Evolutionary conservation across 1,139 yeast genomes (phyloP), one percentile per base, ranked within the genome.

Genomic region (Kodamaea ohmeri): DNA sequence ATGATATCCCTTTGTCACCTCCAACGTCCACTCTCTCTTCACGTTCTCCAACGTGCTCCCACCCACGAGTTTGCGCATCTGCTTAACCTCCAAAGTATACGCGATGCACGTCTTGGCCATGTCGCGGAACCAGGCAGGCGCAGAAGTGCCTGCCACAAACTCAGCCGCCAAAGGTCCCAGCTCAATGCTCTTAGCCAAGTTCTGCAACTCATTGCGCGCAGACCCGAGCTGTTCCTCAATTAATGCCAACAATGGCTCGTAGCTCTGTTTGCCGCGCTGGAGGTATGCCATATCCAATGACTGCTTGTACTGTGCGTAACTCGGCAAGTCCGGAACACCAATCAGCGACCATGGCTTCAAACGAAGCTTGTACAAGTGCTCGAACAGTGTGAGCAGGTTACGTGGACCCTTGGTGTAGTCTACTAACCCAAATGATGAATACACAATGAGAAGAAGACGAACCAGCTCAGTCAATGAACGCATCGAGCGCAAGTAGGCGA

Each of bases 261-360:
- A 46, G 21, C 43, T 43, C 22, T 14, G 27, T 17, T 32, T 36
- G 4, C 41, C 33, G 16, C 38, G 38, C 12, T 39, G 32, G 20
- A 42, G 38, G 30, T 35, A 42, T 4, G 35, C 19, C 19, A 41
- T 28, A 27, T 43, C 42, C 20, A 59, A 41, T 3, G 63, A 52
- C 9, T 42, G 47, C 22, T 39, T 41, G 43, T 60, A 70, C 32
- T 63, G 63, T 8, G 60, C 56, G 50, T 62, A 82, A 0, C 65
- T 56, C 3, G 92, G 86, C 36, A 75, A 55, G 21, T 69, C 71
- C 0, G 97, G 97, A 4, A 81, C 81, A 0, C 95, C 96, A 13
- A 90, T 83, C 0, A 90, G 76, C 13, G 86, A 78, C 65, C 86
- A 88, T 2, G 95, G 82, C 55, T 88, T 89, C 75, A 89, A 76